phyloP scores from a whole-genome alignment of 106 monocot genomes.

The Xerophyta viscosa region DNA sequence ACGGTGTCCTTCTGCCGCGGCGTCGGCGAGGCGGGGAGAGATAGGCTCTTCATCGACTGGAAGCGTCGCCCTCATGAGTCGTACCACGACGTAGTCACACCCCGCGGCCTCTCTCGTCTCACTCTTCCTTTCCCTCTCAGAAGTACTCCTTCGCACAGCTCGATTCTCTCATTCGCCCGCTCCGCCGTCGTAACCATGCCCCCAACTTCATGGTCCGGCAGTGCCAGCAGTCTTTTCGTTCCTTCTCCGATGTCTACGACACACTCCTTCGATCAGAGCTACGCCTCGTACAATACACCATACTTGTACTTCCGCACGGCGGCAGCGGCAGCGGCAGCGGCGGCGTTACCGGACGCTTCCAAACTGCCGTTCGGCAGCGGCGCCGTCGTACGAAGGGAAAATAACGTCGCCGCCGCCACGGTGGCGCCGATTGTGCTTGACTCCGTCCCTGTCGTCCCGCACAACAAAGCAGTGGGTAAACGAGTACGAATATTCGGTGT shows the following conservation, averaged over 20 bases:
- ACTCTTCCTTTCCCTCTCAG: conserved; percentile 10
- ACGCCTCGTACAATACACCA: conserved; percentile 16
- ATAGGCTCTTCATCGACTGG: conserved; percentile 80
- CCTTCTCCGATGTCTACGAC: background rate
- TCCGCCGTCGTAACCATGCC: conserved; percentile 7
- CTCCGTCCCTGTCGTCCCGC: conserved; percentile 7
- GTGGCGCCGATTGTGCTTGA: conserved; percentile 5
- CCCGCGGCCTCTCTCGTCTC: conserved; percentile 4
- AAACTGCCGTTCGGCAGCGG: no score
- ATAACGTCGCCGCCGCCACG: no score
- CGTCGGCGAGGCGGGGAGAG: conserved; percentile 32
- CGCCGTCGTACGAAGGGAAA: no score
- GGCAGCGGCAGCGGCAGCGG: no score
- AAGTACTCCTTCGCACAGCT: background rate
- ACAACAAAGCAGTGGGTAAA: background rate
- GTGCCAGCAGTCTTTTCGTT: no score
- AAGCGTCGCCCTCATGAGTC: no score
- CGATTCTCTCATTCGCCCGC: conserved; percentile 12
- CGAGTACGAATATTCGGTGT: conserved; percentile 6
- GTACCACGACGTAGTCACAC: no score
- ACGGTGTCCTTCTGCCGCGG: conserved; percentile 78
- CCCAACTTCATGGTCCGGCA: no score
- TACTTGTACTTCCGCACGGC: conserved; percentile 14
- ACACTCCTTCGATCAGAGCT: conserved; percentile 7
- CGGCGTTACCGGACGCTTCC: no score